Percentiles rank a stretch among this genome's conserved stretches.
Evolutionary conservation across 2,329 filamentous ascomycete genomes (phyloP).

Genomic region (Nemania bipapillata): DNA sequence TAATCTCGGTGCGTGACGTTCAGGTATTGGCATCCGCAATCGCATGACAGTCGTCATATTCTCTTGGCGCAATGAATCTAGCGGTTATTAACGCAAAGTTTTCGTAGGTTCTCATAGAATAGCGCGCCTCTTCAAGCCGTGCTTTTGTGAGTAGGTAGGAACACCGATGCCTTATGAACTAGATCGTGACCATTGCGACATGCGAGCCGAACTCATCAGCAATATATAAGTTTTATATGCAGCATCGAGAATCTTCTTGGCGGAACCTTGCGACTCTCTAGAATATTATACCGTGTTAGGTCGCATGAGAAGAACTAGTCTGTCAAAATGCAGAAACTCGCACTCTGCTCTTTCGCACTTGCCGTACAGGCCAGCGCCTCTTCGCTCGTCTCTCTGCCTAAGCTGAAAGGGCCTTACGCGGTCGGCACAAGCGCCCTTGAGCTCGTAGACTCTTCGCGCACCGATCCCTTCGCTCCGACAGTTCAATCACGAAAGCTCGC

Average conservation of each 20-base stretch:
- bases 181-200: no score
- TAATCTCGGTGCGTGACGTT: not conserved
- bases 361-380: constrained; percentile 4
- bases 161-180: no score
- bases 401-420: constrained; percentile 9
- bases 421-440: constrained; percentile 9
- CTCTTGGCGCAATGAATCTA: no score
- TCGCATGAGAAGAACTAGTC: not conserved
- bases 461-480: constrained; percentile 16
- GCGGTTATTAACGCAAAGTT: no score
- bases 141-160: no score
- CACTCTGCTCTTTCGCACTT: not conserved
- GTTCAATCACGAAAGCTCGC: not conserved
- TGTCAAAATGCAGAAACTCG: not conserved
- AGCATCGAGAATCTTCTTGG: not conserved
- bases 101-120: no score
- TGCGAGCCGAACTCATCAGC: no score
- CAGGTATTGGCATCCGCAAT: constrained; percentile 1
- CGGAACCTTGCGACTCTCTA: not conserved
- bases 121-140: no score
- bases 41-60: not conserved
- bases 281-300: not conserved
- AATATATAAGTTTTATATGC: constrained; percentile 2
- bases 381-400: constrained; percentile 5
- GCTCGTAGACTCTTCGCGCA: constrained; percentile 15